phyloP scores from a whole-genome alignment of 306 rosid species.

The Pachyrhizus erosus region DNA sequence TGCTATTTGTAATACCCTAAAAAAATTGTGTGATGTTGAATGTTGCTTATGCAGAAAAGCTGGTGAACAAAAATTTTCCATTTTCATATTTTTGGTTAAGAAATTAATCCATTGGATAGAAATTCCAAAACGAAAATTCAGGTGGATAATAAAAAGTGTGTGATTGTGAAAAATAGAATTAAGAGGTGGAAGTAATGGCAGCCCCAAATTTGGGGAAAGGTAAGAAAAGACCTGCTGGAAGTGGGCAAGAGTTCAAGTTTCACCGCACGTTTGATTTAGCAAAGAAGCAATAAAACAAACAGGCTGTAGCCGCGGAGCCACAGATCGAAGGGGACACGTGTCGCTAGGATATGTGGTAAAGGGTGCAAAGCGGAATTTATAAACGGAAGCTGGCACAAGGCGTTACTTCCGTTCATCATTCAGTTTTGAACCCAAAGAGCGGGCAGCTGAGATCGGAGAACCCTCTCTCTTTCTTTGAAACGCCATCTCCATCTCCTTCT shows the following conservation, averaged over 20 bases:
- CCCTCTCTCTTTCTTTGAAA: constrained; percentile 8
- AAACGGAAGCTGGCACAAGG: constrained; percentile 33
- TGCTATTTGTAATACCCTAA: not conserved
- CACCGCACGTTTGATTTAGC: constrained; percentile 31
- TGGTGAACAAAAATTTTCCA: not conserved
- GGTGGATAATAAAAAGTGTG: not conserved
- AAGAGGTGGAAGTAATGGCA: not conserved
- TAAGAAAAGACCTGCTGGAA: not conserved
- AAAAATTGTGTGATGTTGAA: not conserved
- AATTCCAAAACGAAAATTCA: not conserved
- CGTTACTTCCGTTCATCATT: constrained; percentile 17
- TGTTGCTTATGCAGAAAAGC: not conserved
- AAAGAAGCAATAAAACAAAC: not conserved
- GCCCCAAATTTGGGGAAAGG: constrained; percentile 1
- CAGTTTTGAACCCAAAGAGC: constrained; percentile 49
- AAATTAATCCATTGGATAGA: not conserved
- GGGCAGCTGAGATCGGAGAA: constrained; percentile 46
- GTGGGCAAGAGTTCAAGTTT: not conserved
- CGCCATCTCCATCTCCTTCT: constrained; percentile 24
- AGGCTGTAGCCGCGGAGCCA: constrained; percentile 37
- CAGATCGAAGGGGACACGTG: constrained; percentile 49
- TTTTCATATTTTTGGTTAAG: not conserved
- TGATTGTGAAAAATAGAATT: not conserved
- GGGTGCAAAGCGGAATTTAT: constrained; percentile 26
- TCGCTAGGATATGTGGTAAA: constrained; percentile 21